Evolutionary conservation across 208 protist species (phyloP).

Genomic region (Wallacemonas sp.): DNA sequence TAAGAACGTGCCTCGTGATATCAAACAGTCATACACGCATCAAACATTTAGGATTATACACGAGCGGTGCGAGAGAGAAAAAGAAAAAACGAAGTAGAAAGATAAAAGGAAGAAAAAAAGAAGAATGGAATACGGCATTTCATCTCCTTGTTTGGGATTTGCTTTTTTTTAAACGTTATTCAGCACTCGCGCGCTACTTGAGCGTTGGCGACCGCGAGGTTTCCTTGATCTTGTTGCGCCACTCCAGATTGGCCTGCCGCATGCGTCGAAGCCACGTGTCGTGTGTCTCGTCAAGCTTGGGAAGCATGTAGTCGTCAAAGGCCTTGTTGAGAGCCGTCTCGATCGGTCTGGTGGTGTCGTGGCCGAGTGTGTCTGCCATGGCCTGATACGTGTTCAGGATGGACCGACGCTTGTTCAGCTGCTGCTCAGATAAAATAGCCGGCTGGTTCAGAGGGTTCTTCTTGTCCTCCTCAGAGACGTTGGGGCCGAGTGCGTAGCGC

Average conservation of each 20-base stretch:
- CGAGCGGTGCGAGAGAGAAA: no score
- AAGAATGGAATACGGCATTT: no score
- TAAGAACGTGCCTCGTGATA: no score
- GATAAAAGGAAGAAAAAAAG: conserved; percentile 1
- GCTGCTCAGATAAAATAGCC: not conserved
- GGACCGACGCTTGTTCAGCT: conserved; percentile 4
- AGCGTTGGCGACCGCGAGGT: not conserved
- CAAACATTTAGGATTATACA: no score
- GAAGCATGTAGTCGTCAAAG: conserved; percentile 9
- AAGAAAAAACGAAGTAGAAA: not conserved
- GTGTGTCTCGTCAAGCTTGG: conserved; percentile 9
- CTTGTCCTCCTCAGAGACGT: conserved; percentile 4
- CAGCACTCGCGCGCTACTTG: not conserved
- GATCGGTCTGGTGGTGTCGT: conserved; percentile 4
- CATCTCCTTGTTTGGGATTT: no score
- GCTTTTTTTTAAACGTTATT: not conserved
- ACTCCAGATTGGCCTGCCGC: not conserved
- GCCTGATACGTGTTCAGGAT: conserved; percentile 13
- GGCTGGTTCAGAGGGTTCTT: not conserved
- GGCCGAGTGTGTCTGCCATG: conserved; percentile 6
- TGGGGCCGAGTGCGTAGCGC: not conserved
- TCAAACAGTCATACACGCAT: no score
- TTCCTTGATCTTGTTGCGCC: not conserved
- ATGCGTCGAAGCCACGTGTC: not conserved
- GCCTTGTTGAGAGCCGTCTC: not conserved